Evolutionary conservation across 176 grass and related monocot species (phyloP).

Genomic region (Cocos nucifera): DNA sequence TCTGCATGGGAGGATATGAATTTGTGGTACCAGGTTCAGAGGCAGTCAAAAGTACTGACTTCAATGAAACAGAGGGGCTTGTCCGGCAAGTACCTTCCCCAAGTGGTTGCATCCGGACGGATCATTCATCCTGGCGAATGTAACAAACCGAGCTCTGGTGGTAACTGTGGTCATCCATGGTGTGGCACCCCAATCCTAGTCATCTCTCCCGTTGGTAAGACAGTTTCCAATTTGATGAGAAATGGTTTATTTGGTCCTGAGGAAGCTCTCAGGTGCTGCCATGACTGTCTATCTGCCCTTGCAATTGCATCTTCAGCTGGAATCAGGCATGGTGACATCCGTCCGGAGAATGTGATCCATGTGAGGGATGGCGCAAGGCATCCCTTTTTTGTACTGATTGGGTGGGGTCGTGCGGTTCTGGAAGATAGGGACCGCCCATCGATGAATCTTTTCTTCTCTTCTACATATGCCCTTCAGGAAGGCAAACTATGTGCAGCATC

Average conservation of each 20-base stretch:
- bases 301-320: constrained; percentile 60
- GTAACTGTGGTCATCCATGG: constrained; percentile 72
- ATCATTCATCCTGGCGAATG: constrained; percentile 62
- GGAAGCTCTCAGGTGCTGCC: constrained; percentile 91
- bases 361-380: constrained; percentile 48
- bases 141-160: constrained; percentile 51
- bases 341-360: constrained; percentile 80
- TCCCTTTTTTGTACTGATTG: constrained; percentile 71
- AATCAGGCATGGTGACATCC: constrained; percentile 76
- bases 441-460: constrained; percentile 93
- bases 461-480: constrained; percentile 85
- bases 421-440: constrained; percentile 78
- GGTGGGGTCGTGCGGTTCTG: constrained; percentile 93
- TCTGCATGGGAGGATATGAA: constrained; percentile 93
- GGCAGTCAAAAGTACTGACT: constrained; percentile 77
- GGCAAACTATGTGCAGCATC: constrained; percentile 89
- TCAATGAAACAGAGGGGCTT: constrained; percentile 82
- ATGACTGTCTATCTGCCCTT: constrained; percentile 89
- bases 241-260: constrained; percentile 87
- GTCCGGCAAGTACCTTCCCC: constrained; percentile 75
- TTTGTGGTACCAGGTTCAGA: constrained; percentile 90
- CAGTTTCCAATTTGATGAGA: constrained; percentile 65
- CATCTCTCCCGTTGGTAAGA: constrained; percentile 71
- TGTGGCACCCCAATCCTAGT: constrained; percentile 84
- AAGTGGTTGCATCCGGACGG: constrained; percentile 61